Conservation (phyloP, 73 alveolate genomes). For the Uronychia setigera region DNA sequence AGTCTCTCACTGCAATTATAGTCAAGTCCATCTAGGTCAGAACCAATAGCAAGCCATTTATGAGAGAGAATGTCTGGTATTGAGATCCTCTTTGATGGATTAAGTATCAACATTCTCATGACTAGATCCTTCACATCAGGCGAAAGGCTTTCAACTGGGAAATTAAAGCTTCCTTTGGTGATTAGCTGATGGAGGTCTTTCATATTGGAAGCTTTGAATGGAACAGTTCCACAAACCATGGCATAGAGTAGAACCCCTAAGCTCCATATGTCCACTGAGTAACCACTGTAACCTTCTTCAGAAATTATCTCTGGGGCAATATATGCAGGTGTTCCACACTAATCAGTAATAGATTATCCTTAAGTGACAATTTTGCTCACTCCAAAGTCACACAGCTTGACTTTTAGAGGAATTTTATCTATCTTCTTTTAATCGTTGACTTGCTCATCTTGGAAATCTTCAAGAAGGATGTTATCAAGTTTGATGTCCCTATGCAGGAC, state of each 20-base stretch:
- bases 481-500: slow-evolving; percentile 91
- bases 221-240: slow-evolving; percentile 94
- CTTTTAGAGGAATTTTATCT: slow-evolving; percentile 10
- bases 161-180: slow-evolving; percentile 65
- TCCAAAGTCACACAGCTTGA: slow-evolving; percentile 92
- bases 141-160: slow-evolving; percentile 50
- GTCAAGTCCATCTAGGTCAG: too few species aligned
- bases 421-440: not conserved
- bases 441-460: slow-evolving; percentile 58
- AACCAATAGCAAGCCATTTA: slow-evolving; percentile 49
- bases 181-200: slow-evolving; percentile 84
- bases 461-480: slow-evolving; percentile 89
- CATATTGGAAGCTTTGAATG: slow-evolving; percentile 92
- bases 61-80: slow-evolving; percentile 56
- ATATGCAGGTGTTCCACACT: slow-evolving; percentile 99
- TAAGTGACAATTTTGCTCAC: slow-evolving; percentile 85
- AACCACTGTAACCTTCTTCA: slow-evolving; percentile 95
- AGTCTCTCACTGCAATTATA: not conserved
- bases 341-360: slow-evolving; percentile 83
- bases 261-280: slow-evolving; percentile 96
- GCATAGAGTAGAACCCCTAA: slow-evolving; percentile 92
- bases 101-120: slow-evolving; percentile 28
- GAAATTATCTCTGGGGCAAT: slow-evolving; percentile 98
- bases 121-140: slow-evolving; percentile 47
- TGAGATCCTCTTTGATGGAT: slow-evolving; percentile 47